These are phyloP conservation scores for Daedaleopsis sinensis DNA, from an alignment of 768 basidiomycete species.

Conservation along the genomic window DNA sequence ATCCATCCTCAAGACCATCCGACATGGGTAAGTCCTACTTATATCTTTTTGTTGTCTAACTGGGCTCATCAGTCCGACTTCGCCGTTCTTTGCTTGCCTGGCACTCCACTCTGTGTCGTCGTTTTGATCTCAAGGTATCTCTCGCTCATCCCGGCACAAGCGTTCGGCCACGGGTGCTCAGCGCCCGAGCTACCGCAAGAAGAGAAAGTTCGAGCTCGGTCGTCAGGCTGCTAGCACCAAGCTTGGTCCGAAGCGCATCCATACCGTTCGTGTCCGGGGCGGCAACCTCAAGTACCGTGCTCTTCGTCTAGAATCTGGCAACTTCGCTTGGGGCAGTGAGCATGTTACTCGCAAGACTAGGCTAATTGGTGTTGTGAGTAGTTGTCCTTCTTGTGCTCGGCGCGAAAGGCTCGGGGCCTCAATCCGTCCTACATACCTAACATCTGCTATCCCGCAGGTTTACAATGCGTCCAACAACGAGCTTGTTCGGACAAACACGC, in stretches of 20 bases:
- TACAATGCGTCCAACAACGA: constrained; percentile 99
- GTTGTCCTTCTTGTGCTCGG: background rate
- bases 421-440: background rate
- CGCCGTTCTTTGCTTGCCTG: background rate
- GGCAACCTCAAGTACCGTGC: constrained; percentile 96
- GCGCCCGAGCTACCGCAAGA: constrained; percentile 97
- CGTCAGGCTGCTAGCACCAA: constrained; percentile 98
- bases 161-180: constrained; percentile 92
- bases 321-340: constrained; percentile 99
- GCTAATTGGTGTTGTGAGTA: constrained; percentile 90
- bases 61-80: background rate
- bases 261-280: constrained; percentile 93
- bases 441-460: constrained; percentile 51
- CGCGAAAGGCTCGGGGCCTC: background rate
- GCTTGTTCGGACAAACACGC: constrained; percentile 98
- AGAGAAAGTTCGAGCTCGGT: constrained; percentile 99
- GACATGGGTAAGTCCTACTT: constrained; percentile 63
- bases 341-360: constrained; percentile 93
- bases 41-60: background rate
- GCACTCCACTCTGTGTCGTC: background rate
- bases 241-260: constrained; percentile 93
- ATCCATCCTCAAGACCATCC: constrained; percentile 67
- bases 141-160: constrained; percentile 96
- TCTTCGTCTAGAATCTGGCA: constrained; percentile 93
- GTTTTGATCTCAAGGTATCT: constrained; percentile 77